A percentile compares a stretch with the other conserved stretches of the same genome.
These are phyloP conservation scores for Solanum sitiens DNA, from an alignment of 257 asterid species.

Conservation along the genomic window DNA sequence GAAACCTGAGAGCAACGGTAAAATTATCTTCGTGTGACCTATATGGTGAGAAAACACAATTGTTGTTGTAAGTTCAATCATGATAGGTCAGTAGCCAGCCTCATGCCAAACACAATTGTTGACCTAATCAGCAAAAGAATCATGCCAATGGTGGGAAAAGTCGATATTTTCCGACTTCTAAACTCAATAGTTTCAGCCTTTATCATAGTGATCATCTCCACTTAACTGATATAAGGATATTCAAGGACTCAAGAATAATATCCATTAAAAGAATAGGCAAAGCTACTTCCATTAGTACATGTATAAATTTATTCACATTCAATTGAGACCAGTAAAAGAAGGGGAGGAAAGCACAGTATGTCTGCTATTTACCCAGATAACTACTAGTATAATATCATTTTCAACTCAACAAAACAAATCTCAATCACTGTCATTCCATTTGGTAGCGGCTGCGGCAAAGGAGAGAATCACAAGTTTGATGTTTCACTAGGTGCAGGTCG, in stretches of 20 bases:
- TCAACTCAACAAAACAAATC: conserved; percentile 3
- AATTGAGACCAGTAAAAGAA: background rate
- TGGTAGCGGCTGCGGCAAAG: background rate
- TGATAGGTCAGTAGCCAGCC: background rate
- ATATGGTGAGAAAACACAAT: background rate
- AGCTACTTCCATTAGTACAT: background rate
- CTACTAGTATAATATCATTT: background rate
- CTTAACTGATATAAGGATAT: background rate
- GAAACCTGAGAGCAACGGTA: background rate
- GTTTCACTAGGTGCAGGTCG: conserved; percentile 39
- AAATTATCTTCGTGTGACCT: background rate
- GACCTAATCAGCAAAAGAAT: background rate
- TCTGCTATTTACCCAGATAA: background rate
- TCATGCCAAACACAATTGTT: background rate
- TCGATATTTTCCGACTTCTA: background rate
- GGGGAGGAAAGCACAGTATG: background rate
- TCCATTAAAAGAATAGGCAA: background rate
- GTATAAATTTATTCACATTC: background rate
- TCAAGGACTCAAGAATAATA: background rate
- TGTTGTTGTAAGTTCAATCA: background rate
- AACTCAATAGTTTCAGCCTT: background rate
- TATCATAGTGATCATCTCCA: background rate
- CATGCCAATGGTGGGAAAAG: background rate
- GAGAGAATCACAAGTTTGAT: conserved; percentile 16
- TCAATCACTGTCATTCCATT: background rate